phyloP scores from a whole-genome alignment of 352 stramenopile genomes.

The Globisporangium cylindrosporum region DNA sequence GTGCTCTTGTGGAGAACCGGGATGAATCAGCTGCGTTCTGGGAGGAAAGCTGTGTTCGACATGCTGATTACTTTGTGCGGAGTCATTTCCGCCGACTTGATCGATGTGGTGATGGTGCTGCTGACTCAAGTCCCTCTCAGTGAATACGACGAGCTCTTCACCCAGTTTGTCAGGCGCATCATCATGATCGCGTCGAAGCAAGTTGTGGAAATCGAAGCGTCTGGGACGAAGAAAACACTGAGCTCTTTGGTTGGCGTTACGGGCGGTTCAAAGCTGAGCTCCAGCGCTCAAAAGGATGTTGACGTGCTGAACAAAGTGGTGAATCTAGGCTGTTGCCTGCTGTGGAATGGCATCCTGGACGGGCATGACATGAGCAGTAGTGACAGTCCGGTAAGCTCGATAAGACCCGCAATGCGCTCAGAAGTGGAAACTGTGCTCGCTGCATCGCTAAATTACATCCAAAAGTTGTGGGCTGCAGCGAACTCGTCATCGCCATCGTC shows the following conservation, averaged over 20 bases:
- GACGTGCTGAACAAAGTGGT: constrained; percentile 78
- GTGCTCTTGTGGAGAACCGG: constrained; percentile 75
- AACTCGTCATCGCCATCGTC: constrained; percentile 42
- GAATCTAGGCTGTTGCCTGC: constrained; percentile 63
- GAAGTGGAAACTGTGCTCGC: constrained; percentile 62
- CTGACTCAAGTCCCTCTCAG: constrained; percentile 65
- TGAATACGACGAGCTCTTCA: constrained; percentile 76
- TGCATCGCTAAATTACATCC: constrained; percentile 68
- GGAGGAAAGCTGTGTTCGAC: constrained; percentile 69
- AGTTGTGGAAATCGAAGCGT: constrained; percentile 61
- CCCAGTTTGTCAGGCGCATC: constrained; percentile 78
- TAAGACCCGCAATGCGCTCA: constrained; percentile 36
- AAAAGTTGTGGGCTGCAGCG: constrained; percentile 55
- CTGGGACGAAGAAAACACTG: constrained; percentile 68
- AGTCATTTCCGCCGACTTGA: constrained; percentile 64
- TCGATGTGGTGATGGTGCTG: constrained; percentile 74
- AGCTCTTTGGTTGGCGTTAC: constrained; percentile 59
- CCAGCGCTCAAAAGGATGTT: constrained; percentile 58
- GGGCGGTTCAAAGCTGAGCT: constrained; percentile 44
- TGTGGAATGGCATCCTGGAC: constrained; percentile 70
- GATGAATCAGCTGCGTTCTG: constrained; percentile 62
- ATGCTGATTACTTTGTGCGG: constrained; percentile 64
- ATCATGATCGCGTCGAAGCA: constrained; percentile 73
- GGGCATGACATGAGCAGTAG: constrained; percentile 25
- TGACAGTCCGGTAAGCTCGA: constrained; percentile 3